phyloP scores from a whole-genome alignment of 129 eudicot genomes.

The Centaurea solstitialis region DNA sequence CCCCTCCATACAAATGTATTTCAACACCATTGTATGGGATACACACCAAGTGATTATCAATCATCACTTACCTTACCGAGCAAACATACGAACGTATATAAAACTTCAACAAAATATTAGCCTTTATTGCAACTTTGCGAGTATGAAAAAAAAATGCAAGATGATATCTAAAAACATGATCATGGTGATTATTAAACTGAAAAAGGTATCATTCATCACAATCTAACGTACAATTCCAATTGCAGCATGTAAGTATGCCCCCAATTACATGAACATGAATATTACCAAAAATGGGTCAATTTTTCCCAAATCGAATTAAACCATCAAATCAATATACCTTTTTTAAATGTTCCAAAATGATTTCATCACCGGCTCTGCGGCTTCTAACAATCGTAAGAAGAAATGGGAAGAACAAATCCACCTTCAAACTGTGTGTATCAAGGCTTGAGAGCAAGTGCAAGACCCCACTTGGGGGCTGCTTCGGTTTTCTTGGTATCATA shows the following conservation, averaged over 20 bases:
- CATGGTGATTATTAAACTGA: slow-evolving; percentile 38
- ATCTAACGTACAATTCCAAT: slow-evolving; percentile 23
- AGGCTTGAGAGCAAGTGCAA: slow-evolving; percentile 76
- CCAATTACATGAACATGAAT: slow-evolving; percentile 25
- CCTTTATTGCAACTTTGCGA: too few relatives aligned
- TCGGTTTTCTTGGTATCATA: slow-evolving; percentile 63
- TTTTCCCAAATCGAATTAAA: slow-evolving; percentile 32
- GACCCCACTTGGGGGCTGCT: slow-evolving; percentile 65
- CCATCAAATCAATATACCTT: slow-evolving; percentile 33
- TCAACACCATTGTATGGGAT: not conserved
- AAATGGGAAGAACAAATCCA: not conserved
- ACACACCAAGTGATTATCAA: not conserved
- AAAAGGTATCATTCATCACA: slow-evolving; percentile 27
- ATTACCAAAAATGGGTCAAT: slow-evolving; percentile 42
- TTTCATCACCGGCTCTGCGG: slow-evolving; percentile 26
- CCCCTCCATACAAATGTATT: not conserved
- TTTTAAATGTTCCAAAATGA: slow-evolving; percentile 22
- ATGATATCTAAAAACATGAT: slow-evolving; percentile 7
- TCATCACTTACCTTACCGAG: not conserved
- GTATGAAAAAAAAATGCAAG: not conserved
- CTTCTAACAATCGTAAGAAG: slow-evolving; percentile 13
- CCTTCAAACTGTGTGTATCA: slow-evolving; percentile 14
- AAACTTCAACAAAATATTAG: not conserved
- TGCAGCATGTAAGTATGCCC: slow-evolving; percentile 16
- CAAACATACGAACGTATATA: not conserved